phyloP scores from a whole-genome alignment of 1,284 basidiomycete species.

The Meira nashicola region DNA sequence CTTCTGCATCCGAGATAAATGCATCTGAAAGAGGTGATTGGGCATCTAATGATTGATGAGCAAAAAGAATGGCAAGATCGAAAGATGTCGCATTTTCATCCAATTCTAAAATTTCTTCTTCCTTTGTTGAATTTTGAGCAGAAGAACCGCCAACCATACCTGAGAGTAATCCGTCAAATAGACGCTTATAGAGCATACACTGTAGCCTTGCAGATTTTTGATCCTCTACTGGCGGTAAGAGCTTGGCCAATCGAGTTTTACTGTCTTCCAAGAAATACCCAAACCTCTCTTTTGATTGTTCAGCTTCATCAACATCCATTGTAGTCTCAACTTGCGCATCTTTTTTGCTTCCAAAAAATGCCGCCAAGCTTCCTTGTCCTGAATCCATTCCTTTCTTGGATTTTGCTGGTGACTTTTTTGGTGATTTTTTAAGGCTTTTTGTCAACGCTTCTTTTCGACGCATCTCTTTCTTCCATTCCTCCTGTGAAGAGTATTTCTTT shows the following conservation, averaged over 20 bases:
- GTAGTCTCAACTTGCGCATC: background rate
- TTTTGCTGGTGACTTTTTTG: background rate
- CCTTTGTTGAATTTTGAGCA: too few species aligned
- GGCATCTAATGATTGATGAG: conserved; percentile 18
- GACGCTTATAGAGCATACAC: conserved; percentile 46
- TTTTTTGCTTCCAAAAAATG: background rate
- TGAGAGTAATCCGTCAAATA: conserved; percentile 12
- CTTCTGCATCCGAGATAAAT: conserved; percentile 25
- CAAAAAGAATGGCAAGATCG: conserved; percentile 16
- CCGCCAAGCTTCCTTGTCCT: conserved; percentile 12
- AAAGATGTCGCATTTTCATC: conserved; percentile 27
- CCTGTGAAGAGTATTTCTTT: conserved; percentile 31
- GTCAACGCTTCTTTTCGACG: too few species aligned
- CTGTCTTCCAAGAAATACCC: conserved; percentile 36
- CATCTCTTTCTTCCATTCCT: conserved; percentile 29
- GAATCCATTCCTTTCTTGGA: background rate
- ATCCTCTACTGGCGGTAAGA: conserved; percentile 27
- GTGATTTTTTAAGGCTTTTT: too few species aligned
- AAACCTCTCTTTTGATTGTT: background rate
- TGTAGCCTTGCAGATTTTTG: conserved; percentile 37
- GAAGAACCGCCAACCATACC: background rate
- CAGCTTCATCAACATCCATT: background rate
- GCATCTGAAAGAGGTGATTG: conserved; percentile 18
- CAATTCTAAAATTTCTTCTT: background rate
- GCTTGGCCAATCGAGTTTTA: conserved; percentile 35